These are phyloP conservation scores for Psophocarpus tetragonolobus DNA, from an alignment of 306 rosid species.

Conservation along the genomic window DNA sequence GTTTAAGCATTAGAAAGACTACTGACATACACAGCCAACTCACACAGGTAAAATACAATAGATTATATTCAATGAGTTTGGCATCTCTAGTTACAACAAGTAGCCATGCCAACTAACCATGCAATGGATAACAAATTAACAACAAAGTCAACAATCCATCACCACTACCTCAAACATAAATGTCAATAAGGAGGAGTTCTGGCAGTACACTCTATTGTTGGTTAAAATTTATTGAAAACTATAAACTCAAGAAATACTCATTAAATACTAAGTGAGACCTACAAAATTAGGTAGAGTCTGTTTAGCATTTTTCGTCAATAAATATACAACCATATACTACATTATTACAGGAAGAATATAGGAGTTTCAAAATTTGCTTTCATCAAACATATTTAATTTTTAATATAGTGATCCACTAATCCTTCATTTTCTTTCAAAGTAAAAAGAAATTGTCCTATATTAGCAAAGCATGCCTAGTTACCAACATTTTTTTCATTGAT, in stretches of 20 bases:
- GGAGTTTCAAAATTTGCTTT: slow-evolving; percentile 8
- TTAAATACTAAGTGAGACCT: neutral
- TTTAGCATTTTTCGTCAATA: neutral
- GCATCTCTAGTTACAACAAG: slow-evolving; percentile 15
- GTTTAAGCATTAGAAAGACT: slow-evolving; percentile 19
- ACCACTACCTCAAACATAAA: neutral
- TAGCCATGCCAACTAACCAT: slow-evolving; percentile 10
- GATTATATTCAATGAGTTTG: neutral
- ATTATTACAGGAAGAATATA: slow-evolving; percentile 18
- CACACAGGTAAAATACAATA: neutral
- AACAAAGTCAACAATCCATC: slow-evolving; percentile 14
- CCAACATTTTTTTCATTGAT: neutral
- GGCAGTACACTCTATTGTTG: neutral
- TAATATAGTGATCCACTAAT: neutral
- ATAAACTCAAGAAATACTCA: neutral
- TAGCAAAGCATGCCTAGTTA: neutral
- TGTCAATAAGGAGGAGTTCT: neutral
- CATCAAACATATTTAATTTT: slow-evolving; percentile 9
- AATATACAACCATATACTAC: neutral
- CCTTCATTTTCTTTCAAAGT: slow-evolving; percentile 9
- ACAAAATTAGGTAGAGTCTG: neutral
- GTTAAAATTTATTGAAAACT: too few relatives aligned
- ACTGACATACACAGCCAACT: slow-evolving; percentile 4
- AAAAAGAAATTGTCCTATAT: neutral
- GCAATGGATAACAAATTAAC: slow-evolving; percentile 4